These are phyloP conservation scores for Lablab purpureus DNA, from an alignment of 306 rosid species.

Conservation along the genomic window DNA sequence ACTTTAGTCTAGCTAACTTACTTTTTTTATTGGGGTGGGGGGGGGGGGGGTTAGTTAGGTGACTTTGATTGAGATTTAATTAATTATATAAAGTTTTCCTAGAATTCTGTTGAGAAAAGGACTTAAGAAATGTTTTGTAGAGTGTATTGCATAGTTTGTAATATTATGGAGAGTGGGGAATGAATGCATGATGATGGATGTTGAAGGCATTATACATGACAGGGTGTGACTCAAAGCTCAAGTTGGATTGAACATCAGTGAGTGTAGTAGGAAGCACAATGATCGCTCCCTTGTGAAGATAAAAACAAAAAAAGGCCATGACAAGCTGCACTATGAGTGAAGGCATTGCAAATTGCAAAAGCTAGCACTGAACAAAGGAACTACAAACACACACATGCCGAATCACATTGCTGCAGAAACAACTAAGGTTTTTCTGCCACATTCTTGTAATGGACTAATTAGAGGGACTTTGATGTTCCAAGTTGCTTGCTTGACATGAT, in stretches of 20 bases:
- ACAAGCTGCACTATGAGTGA: constrained; percentile 51
- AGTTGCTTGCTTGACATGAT: constrained; percentile 53
- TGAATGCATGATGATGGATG: constrained; percentile 34
- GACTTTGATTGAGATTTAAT: background rate
- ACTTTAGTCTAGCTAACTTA: background rate
- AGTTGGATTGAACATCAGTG: constrained; percentile 37
- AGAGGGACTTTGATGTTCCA: constrained; percentile 42
- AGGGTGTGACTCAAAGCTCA: constrained; percentile 47
- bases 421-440: constrained; percentile 60
- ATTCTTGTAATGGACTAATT: constrained; percentile 46
- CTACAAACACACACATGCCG: constrained; percentile 51
- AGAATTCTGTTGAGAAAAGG: background rate
- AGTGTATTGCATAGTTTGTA: background rate
- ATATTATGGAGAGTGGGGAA: background rate
- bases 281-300: constrained; percentile 42
- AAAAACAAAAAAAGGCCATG: constrained; percentile 61
- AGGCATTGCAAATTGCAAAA: constrained; percentile 50
- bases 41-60: background rate
- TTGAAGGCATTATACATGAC: constrained; percentile 10
- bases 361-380: constrained; percentile 46
- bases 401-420: constrained; percentile 47
- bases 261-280: constrained; percentile 32
- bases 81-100: background rate
- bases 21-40: too few species aligned
- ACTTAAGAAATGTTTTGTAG: background rate